Percentiles rank a stretch among this genome's conserved stretches.
Conservation (phyloP, 129 eudicot genomes). For the Centaurea solstitialis region DNA sequence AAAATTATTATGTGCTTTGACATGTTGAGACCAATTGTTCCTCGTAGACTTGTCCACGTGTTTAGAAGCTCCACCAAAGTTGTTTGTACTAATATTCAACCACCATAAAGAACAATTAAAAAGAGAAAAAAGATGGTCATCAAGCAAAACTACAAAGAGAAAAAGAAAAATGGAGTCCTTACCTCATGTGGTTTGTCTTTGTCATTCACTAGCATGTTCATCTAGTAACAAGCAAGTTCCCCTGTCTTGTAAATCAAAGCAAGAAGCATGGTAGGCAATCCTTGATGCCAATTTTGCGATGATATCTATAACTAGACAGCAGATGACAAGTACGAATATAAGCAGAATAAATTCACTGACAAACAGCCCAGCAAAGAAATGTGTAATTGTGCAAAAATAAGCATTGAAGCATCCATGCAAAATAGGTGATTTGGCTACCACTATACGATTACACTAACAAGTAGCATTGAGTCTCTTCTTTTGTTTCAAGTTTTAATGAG, state of each 20-base stretch:
- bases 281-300: constrained; percentile 11
- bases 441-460: neutral
- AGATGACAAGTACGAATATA: neutral
- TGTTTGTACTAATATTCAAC: constrained; percentile 40
- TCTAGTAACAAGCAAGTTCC: constrained; percentile 23
- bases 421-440: neutral
- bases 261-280: neutral
- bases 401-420: constrained; percentile 8
- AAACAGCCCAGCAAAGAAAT: constrained; percentile 4
- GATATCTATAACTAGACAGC: constrained; percentile 7
- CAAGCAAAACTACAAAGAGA: constrained; percentile 8
- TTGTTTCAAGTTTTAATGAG: neutral
- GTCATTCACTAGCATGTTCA: constrained; percentile 49
- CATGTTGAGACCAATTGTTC: constrained; percentile 79
- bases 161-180: constrained; percentile 20
- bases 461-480: neutral
- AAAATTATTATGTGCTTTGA: constrained; percentile 55
- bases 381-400: constrained; percentile 7
- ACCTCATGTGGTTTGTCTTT: constrained; percentile 53
- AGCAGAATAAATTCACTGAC: neutral
- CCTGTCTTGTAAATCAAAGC: constrained; percentile 16
- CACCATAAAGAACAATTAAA: constrained; percentile 19
- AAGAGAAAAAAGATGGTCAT: neutral
- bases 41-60: constrained; percentile 39
- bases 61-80: constrained; percentile 41